phyloP scores from a whole-genome alignment of 2,329 filamentous ascomycete genomes.

The Monosporascus sp. region DNA sequence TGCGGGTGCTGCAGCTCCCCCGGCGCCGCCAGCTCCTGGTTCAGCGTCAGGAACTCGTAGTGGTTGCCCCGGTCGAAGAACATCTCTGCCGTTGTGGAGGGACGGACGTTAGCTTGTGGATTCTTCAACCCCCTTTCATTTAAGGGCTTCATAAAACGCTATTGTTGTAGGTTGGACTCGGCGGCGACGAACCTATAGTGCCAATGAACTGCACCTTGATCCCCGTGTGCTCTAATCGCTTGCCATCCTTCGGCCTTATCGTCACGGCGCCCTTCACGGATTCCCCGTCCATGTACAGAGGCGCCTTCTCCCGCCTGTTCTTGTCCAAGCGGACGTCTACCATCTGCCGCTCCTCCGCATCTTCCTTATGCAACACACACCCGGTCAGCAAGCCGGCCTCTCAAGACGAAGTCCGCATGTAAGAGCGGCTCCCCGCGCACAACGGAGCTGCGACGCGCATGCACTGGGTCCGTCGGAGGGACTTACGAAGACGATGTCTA shows the following conservation, averaged over 20 bases:
- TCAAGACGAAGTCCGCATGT: neutral
- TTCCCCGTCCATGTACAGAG: slow-evolving; percentile 96
- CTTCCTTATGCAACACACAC: slow-evolving; percentile 42
- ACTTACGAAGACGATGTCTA: slow-evolving; percentile 78
- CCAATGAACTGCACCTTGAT: slow-evolving; percentile 99
- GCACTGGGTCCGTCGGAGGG: neutral
- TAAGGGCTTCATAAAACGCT: slow-evolving; percentile 1
- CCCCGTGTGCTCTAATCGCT: slow-evolving; percentile 93
- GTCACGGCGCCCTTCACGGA: slow-evolving; percentile 96
- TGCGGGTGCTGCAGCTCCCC: slow-evolving; percentile 98
- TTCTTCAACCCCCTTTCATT: slow-evolving; percentile 1
- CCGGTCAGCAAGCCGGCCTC: neutral
- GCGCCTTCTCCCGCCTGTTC: slow-evolving; percentile 93
- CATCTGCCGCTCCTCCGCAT: slow-evolving; percentile 88
- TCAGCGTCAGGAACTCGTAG: slow-evolving; percentile 96
- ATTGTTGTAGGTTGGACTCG: no score
- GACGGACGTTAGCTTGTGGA: slow-evolving; percentile 4
- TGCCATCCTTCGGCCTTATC: slow-evolving; percentile 93
- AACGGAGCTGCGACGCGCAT: neutral
- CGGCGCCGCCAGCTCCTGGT: slow-evolving; percentile 92
- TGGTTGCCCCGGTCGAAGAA: slow-evolving; percentile 99
- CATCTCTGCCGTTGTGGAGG: slow-evolving; percentile 65
- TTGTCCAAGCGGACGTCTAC: slow-evolving; percentile 99
- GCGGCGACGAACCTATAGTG: slow-evolving; percentile 68
- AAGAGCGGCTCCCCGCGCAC: neutral